A percentile compares a stretch with the other conserved stretches of the same genome.
phyloP scores from a whole-genome alignment of 805 yeast species.

The Sugiyamaella boreocaroliniensis region DNA sequence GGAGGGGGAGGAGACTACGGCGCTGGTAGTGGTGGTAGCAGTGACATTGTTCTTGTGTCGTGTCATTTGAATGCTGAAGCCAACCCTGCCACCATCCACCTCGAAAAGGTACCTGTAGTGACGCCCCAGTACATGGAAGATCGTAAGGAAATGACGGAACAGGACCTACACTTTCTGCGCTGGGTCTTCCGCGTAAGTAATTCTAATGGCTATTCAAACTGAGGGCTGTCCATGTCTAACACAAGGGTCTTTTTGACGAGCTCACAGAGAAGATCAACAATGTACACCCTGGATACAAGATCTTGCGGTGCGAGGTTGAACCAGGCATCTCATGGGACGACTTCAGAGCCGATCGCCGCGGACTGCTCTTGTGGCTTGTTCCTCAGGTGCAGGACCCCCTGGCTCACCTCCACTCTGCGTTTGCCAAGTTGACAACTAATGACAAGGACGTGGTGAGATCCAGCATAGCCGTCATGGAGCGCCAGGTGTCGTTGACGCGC shows the following conservation, averaged over 20 bases:
- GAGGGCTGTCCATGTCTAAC: neutral
- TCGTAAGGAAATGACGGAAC: constrained; percentile 7
- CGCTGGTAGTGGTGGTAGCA: neutral
- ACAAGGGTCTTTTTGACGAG: constrained; percentile 11
- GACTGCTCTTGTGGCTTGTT: constrained; percentile 18
- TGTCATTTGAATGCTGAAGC: constrained; percentile 15
- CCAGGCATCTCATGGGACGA: constrained; percentile 23
- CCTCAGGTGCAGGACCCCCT: neutral
- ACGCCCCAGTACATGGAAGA: constrained; percentile 12
- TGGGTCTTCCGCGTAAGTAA: constrained; percentile 18
- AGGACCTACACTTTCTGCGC: constrained; percentile 18
- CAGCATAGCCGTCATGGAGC: neutral
- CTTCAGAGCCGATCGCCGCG: constrained; percentile 15
- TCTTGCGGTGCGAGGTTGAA: constrained; percentile 18
- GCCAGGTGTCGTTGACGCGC: constrained; percentile 6
- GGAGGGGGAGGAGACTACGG: neutral
- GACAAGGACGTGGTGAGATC: neutral
- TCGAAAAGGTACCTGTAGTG: constrained; percentile 16
- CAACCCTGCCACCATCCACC: constrained; percentile 4
- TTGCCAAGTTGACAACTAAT: neutral
- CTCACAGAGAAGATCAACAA: constrained; percentile 9
- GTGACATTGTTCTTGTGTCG: constrained; percentile 12
- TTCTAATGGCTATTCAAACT: neutral
- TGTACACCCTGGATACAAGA: constrained; percentile 11
- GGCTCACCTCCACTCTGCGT: neutral